phyloP scores from a whole-genome alignment of 2,329 filamentous ascomycete genomes.

The Huntiella omanensis region DNA sequence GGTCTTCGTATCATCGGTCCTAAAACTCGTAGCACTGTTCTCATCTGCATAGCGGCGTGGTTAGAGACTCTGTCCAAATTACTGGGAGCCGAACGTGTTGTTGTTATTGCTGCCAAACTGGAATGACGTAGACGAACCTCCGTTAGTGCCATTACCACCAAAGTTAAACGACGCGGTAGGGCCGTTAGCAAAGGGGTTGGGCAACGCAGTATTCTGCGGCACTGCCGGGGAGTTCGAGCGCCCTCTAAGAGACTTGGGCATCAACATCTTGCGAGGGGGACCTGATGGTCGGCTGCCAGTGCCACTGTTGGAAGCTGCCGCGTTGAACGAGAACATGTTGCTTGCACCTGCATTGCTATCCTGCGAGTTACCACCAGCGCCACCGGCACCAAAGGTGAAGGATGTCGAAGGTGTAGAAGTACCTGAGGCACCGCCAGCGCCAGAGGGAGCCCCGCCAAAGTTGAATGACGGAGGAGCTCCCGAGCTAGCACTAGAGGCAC shows the following conservation, averaged over 20 bases:
- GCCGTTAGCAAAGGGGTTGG: slow-evolving; percentile 9
- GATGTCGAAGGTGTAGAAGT: slow-evolving; percentile 7
- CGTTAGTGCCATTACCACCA: slow-evolving; percentile 8
- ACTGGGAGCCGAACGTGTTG: slow-evolving; percentile 11
- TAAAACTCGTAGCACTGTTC: slow-evolving; percentile 8
- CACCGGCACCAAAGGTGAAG: slow-evolving; percentile 11
- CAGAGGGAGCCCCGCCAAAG: slow-evolving; percentile 16
- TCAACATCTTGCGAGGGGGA: slow-evolving; percentile 19
- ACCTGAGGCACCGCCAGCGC: slow-evolving; percentile 13
- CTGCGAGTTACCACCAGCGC: slow-evolving; percentile 8
- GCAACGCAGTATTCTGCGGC: slow-evolving; percentile 9
- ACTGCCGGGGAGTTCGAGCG: slow-evolving; percentile 11
- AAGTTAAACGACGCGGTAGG: slow-evolving; percentile 7
- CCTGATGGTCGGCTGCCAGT: slow-evolving; percentile 6
- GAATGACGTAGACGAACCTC: slow-evolving; percentile 7
- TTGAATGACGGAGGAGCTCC: slow-evolving; percentile 17
- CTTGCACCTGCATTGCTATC: slow-evolving; percentile 15
- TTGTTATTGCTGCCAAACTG: slow-evolving; percentile 9
- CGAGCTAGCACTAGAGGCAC: slow-evolving; percentile 10
- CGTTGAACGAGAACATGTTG: slow-evolving; percentile 12
- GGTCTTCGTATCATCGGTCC: slow-evolving; percentile 4
- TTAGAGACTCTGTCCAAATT: slow-evolving; percentile 11
- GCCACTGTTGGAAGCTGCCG: slow-evolving; percentile 6
- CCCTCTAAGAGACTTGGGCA: slow-evolving; percentile 11
- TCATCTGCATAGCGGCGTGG: slow-evolving; percentile 13